Conservation (phyloP, 768 basidiomycete genomes). For the Rossbeevera mucosa region DNA sequence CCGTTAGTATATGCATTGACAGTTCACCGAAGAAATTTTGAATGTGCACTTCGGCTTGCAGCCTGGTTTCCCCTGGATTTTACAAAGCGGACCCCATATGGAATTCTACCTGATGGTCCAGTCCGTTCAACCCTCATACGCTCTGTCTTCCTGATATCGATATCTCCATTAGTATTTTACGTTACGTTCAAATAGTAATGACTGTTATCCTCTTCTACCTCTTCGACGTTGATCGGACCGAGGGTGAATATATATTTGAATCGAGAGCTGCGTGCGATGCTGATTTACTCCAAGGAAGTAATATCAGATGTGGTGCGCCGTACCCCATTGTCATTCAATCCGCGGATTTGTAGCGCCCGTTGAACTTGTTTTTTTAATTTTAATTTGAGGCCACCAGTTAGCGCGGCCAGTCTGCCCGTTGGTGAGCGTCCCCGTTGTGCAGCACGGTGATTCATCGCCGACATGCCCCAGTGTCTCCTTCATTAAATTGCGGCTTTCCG, state of each 20-base stretch:
- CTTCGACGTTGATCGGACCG: background rate
- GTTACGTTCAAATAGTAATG: background rate
- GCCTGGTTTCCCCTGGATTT: background rate
- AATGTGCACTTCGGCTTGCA: background rate
- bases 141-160: background rate
- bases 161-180: background rate
- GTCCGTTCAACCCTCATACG: background rate
- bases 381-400: background rate
- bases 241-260: too few relatives aligned
- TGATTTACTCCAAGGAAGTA: background rate
- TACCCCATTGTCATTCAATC: too few relatives aligned
- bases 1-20: background rate
- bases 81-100: background rate
- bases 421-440: background rate
- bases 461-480: background rate
- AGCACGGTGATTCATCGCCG: background rate
- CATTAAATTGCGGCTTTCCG: background rate
- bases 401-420: background rate
- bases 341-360: too few relatives aligned
- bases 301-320: background rate
- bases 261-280: background rate
- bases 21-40: background rate
- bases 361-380: background rate
- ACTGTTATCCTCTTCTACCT: background rate
- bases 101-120: background rate